Evolutionary conservation across 331 rosid species (phyloP).

Genomic region (Rhamnella rubrinervis): DNA sequence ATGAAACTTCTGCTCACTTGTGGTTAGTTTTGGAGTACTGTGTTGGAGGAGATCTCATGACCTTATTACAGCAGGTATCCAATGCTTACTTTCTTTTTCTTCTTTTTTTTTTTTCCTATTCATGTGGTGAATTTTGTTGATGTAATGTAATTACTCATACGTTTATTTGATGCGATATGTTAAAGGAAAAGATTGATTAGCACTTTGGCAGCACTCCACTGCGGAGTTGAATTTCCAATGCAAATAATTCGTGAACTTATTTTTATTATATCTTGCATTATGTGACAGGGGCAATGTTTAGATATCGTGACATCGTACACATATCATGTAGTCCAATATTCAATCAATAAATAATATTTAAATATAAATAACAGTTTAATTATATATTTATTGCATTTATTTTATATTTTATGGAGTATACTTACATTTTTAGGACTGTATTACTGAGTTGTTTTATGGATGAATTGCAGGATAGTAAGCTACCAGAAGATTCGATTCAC

Average conservation of each 20-base stretch:
- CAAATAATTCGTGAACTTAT: background rate
- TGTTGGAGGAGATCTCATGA: constrained; percentile 90
- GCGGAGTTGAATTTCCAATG: background rate
- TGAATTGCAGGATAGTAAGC: constrained; percentile 68
- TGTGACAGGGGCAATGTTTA: constrained; percentile 13
- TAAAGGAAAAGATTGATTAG: too few species aligned
- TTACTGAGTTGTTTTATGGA: constrained; percentile 13
- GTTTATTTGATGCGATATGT: background rate
- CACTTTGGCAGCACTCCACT: background rate
- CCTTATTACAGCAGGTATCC: constrained; percentile 80
- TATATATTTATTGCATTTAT: background rate
- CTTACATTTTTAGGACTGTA: constrained; percentile 12
- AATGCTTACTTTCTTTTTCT: background rate
- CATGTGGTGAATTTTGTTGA: background rate
- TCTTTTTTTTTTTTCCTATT: too few species aligned
- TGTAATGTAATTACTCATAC: background rate
- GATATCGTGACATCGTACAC: background rate
- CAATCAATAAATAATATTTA: too few species aligned
- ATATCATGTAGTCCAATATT: too few species aligned
- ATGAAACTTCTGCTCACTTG: constrained; percentile 95
- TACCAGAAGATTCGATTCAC: constrained; percentile 91
- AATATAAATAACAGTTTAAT: too few species aligned
- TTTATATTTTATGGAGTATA: constrained; percentile 11
- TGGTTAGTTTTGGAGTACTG: constrained; percentile 97
- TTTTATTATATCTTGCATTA: background rate